A percentile compares a stretch with the other conserved stretches of the same genome.
Conservation (phyloP, 352 stramenopile species). For the Globisporangium heterothallicum region DNA sequence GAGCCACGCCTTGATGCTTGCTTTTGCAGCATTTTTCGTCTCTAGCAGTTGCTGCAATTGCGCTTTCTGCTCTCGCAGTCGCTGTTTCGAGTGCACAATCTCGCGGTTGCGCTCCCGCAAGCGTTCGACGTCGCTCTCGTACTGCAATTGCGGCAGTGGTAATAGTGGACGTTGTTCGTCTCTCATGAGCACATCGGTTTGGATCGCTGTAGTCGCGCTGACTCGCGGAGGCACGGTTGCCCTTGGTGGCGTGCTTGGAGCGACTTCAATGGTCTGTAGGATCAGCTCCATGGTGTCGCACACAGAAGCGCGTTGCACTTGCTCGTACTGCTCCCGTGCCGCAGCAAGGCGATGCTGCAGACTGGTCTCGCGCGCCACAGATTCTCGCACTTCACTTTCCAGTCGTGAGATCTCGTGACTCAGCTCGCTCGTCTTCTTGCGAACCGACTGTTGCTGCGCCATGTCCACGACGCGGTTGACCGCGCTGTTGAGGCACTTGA, state of each 20-base stretch:
- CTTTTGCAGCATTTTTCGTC: slow-evolving; percentile 50
- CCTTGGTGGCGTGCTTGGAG: background rate
- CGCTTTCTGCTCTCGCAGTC: slow-evolving; percentile 27
- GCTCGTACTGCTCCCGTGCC: slow-evolving; percentile 22
- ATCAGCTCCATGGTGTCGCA: slow-evolving; percentile 42
- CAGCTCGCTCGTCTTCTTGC: slow-evolving; percentile 19
- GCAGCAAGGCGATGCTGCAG: slow-evolving; percentile 24
- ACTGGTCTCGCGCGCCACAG: slow-evolving; percentile 23
- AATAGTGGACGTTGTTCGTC: slow-evolving; percentile 2
- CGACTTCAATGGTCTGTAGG: slow-evolving; percentile 30
- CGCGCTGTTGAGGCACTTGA: slow-evolving; percentile 25
- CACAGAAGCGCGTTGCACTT: slow-evolving; percentile 35
- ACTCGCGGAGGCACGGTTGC: background rate
- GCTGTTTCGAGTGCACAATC: slow-evolving; percentile 39
- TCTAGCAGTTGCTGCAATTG: slow-evolving; percentile 26
- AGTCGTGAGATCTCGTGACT: slow-evolving; percentile 31
- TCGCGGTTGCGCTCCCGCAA: slow-evolving; percentile 32
- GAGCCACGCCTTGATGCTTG: slow-evolving; percentile 61
- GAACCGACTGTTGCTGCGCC: slow-evolving; percentile 19
- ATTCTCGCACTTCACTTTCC: slow-evolving; percentile 18
- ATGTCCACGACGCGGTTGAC: slow-evolving; percentile 48
- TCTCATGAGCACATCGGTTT: slow-evolving; percentile 6
- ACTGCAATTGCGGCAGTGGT: slow-evolving; percentile 25
- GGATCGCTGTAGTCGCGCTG: background rate
- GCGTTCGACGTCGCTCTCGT: slow-evolving; percentile 42